Evolutionary conservation across 192 early-diverging fungal genomes (phyloP).

Genomic region (Coemansia sp.): DNA sequence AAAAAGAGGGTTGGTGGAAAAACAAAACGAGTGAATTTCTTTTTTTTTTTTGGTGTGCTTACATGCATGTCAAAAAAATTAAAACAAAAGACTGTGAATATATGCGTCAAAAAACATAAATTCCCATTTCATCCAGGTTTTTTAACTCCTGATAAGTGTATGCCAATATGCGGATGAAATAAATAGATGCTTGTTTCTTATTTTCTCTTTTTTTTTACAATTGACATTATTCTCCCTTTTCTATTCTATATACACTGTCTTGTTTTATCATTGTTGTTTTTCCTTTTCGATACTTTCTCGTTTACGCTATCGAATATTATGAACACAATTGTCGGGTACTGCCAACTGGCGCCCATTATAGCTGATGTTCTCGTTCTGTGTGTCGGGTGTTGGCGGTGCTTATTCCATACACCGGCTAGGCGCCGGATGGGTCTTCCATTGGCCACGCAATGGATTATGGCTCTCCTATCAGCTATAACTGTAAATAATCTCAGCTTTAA

Average conservation of each 20-base stretch:
- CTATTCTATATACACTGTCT: not conserved
- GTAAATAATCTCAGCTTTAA: not conserved
- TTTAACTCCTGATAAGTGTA: conserved; percentile 1
- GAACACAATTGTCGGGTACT: not conserved
- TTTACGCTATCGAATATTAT: not conserved
- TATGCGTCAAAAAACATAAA: not conserved
- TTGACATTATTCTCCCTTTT: not conserved
- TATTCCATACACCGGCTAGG: not conserved
- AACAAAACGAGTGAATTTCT: no score
- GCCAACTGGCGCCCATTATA: not conserved
- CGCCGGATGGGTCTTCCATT: not conserved
- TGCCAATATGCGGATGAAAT: not conserved
- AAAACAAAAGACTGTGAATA: not conserved
- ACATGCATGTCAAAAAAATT: not conserved
- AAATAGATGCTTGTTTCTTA: not conserved
- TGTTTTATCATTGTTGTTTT: not conserved
- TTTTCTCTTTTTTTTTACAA: not conserved
- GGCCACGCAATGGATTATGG: not conserved
- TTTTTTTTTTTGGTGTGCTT: not conserved
- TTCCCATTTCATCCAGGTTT: not conserved
- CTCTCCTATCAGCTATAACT: not conserved
- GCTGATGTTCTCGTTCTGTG: not conserved
- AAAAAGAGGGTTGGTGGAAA: no score
- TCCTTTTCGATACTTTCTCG: not conserved
- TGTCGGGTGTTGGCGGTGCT: not conserved